phyloP scores from a whole-genome alignment of 2,329 filamentous ascomycete genomes.

The Mariannaea elegans region DNA sequence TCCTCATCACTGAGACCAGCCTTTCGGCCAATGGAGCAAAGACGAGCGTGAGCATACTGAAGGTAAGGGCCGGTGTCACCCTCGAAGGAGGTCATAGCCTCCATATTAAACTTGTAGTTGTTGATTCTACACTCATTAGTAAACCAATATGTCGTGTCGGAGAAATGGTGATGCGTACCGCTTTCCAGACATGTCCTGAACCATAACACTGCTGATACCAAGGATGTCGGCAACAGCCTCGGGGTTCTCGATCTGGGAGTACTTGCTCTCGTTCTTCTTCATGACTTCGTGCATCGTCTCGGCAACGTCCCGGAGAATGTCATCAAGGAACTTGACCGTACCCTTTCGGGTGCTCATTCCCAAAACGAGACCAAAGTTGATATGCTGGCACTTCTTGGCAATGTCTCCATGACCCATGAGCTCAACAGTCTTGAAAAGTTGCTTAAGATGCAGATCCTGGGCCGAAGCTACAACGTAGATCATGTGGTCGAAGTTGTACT shows the following conservation, averaged over 20 bases:
- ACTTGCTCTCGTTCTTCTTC: conserved; percentile 90
- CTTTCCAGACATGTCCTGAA: conserved; percentile 98
- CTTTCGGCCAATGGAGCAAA: conserved; percentile 70
- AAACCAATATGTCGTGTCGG: not conserved
- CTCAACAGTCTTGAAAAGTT: conserved; percentile 80
- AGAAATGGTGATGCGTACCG: conserved; percentile 59
- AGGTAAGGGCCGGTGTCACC: conserved; percentile 87
- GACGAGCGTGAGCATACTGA: conserved; percentile 82
- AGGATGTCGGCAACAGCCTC: conserved; percentile 84
- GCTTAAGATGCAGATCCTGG: conserved; percentile 77
- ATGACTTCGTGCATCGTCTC: conserved; percentile 99
- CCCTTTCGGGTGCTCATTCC: conserved; percentile 77
- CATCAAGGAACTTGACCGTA: conserved; percentile 75
- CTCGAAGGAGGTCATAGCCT: conserved; percentile 84
- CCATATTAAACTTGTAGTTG: conserved; percentile 79
- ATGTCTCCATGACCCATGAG: conserved; percentile 75
- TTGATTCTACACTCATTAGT: conserved; percentile 57
- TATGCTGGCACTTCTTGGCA: conserved; percentile 73
- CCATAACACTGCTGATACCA: conserved; percentile 95
- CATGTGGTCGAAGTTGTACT: conserved; percentile 79
- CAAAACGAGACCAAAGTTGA: conserved; percentile 78
- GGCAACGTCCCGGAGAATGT: conserved; percentile 69
- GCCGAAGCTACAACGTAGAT: conserved; percentile 80
- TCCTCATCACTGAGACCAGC: conserved; percentile 64
- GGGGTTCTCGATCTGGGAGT: conserved; percentile 86